Conservation (phyloP, 2,329 filamentous ascomycete species). For the Stagonosporopsis chrysanthemi region DNA sequence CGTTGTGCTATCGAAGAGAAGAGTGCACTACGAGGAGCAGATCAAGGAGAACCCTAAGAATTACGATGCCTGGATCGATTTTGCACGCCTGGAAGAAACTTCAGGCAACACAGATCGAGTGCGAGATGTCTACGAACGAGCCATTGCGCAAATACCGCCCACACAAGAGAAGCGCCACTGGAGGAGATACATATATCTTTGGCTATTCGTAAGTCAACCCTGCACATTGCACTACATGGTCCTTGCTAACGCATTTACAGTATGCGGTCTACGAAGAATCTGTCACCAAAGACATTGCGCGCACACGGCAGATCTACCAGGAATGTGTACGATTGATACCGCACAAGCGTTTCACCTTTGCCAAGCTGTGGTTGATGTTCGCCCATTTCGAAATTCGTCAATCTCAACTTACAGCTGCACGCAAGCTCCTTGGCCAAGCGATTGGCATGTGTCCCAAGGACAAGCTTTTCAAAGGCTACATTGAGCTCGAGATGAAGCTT, state of each 20-base stretch:
- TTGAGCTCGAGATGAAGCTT: conserved; percentile 89
- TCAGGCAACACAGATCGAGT: conserved; percentile 83
- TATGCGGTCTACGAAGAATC: conserved; percentile 96
- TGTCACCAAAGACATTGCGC: conserved; percentile 77
- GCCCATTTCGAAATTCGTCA: conserved; percentile 88
- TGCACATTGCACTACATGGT: background rate
- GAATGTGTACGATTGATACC: conserved; percentile 88
- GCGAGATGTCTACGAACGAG: conserved; percentile 91
- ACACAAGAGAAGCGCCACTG: conserved; percentile 97
- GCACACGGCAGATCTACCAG: conserved; percentile 88
- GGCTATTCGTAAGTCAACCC: conserved; percentile 70
- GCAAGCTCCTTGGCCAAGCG: conserved; percentile 87
- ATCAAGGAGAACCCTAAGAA: conserved; percentile 94
- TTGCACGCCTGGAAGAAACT: conserved; percentile 86
- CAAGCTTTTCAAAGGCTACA: conserved; percentile 91
- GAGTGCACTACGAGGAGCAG: conserved; percentile 92
- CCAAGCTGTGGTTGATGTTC: conserved; percentile 93
- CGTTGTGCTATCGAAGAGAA: conserved; percentile 90
- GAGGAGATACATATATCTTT: conserved; percentile 96
- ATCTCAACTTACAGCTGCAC: conserved; percentile 76
- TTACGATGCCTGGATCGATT: conserved; percentile 98
- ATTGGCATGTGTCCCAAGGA: conserved; percentile 97
- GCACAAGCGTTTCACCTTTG: conserved; percentile 96
- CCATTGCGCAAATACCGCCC: conserved; percentile 92
- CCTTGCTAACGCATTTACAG: background rate